Conservation (phyloP, 345 rosid species). For the Raphanus sativus region DNA sequence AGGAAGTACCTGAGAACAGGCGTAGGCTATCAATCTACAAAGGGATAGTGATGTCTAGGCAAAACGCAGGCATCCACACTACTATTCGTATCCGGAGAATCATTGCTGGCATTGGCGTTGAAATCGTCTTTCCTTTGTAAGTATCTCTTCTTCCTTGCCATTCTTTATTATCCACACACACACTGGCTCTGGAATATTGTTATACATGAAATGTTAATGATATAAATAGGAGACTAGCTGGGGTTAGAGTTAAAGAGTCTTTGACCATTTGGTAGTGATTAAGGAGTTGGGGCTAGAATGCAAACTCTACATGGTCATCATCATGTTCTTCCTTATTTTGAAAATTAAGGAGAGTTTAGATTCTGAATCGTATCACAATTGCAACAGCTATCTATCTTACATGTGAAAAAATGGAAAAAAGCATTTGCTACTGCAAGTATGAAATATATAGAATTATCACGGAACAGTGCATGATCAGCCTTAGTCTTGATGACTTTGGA, state of each 20-base stretch:
- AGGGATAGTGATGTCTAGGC: constrained; percentile 83
- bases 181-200: neutral
- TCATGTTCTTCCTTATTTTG: neutral
- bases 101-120: constrained; percentile 76
- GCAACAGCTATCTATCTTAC: neutral
- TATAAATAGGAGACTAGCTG: neutral
- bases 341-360: neutral
- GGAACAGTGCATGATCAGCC: neutral
- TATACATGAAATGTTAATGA: neutral
- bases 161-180: neutral
- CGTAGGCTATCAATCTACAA: constrained; percentile 77
- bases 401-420: neutral
- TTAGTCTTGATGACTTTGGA: neutral
- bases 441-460: neutral
- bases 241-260: neutral
- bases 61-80: constrained; percentile 87
- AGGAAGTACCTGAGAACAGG: constrained; percentile 81
- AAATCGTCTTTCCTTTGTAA: constrained; percentile 75
- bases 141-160: neutral
- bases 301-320: neutral
- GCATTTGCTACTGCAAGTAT: neutral
- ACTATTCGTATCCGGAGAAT: constrained; percentile 82
- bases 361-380: neutral
- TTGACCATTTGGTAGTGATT: neutral
- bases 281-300: neutral